Base-by-base conservation (phyloP, 1,284 basidiomycete genomes). In the Polyporus tsugae region DNA sequence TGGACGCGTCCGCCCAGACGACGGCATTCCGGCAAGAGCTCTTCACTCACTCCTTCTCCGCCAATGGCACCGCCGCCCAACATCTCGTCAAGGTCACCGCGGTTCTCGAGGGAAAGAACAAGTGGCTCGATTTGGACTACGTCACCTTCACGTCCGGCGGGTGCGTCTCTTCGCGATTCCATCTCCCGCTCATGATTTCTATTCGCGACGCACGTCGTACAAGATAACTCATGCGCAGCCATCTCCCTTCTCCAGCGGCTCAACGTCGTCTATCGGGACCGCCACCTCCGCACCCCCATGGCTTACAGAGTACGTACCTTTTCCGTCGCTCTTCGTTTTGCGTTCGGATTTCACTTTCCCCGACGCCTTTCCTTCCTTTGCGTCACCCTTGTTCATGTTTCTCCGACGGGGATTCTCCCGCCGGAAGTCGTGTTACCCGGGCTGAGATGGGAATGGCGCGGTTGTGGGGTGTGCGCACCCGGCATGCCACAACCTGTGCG, bases 91-190 rank as follows among this genome's bases (percentile, higher is more conserved):
- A 70, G 35, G 55, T 77, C 57, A 70, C 69, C 42, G 73, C 74
- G 17, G 55, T 66, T 41, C 66, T 73, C 44, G 62, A 49, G 59
- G 67, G 69, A 9, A 62, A 65, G 29, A 65, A 64, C 25, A 42
- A 63, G 44, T 79, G 78, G 78, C 66, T 79, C 39, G 78, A 79
- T 57, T 49, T 79, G 11, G 78, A 79, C 70, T 79, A 72, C 64
- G 70, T 79, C 67, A 73, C 74, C 9, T 73, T 79, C 66, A 73
- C 75, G 1, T 33, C 62, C 35, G 70, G 66, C 29, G 69, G 44
- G 74, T 75, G 59, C 70, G 74, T 70, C 15, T 35, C 39, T 68
- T 52, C 42, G 15, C 42, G 15, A 38, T 65, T 17, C 46, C 39
- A 38, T 58, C 63, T 38, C 25, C 25, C 39, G 7, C 19, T 38